Base-by-base conservation (phyloP, 768 basidiomycete genomes). In the Artomyces pyxidatus region DNA sequence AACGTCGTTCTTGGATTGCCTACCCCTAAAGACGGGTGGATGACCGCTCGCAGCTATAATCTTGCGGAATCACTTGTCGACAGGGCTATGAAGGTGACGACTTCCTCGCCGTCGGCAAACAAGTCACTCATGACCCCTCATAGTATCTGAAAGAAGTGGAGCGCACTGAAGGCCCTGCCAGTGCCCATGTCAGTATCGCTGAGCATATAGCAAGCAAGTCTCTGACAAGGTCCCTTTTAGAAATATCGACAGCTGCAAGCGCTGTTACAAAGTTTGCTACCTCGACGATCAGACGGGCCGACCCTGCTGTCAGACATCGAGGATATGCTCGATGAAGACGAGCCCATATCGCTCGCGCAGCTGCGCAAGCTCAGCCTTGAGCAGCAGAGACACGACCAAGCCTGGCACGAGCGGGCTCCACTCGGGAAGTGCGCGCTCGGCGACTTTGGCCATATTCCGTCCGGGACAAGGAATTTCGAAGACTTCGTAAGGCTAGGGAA, bases 271-370 rank as follows among this genome's bases (percentile, higher is more conserved):
- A 51, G 42, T 6, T 48, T 57, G 3, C 53, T 57, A 10, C 56
- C 56, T 3, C 40, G 42, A 19, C 27, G 30, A 22, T 16, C 43
- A 23, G 53, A 51, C 16, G 49, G 45, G 28, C 41, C 41, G 9
- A 26, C 12, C 3, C 56, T 57, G 12, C 28, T 21, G 9, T 21
- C 56, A 16, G 47, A 48, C 16, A 43, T 57, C 6, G 49, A 51
- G 22, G 56, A 55, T 14, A 46, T 55, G n/a, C 56, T 57, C 44
- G 50, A 55, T 35, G 53, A 51, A 7, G 54, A 56, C 11, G 44
- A 42, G 25, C 47, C 52, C 8, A 26, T 51, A 9, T 47, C 53
- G 5, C 56, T 57, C 26, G 26, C 49, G n/a, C 28, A 48, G 14
- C 42, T 57, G 41, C 53, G 53, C 21, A n/a, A 27, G 11, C 30